Conservation (phyloP, 495 filamentous ascomycete species). For the Monascus purpureus region DNA sequence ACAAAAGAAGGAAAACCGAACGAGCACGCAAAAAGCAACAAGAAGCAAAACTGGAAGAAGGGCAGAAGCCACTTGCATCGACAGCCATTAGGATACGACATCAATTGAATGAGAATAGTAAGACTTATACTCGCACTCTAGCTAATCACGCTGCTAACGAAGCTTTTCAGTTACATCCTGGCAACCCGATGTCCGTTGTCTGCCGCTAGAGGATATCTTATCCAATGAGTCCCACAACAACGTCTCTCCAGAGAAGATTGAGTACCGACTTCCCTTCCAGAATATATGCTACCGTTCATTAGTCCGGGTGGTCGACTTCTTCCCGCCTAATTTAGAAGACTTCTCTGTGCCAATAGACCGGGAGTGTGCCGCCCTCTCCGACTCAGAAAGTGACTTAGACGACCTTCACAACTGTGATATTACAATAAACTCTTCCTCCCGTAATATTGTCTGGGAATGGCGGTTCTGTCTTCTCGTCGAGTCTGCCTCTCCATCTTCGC, state of each 20-base stretch:
- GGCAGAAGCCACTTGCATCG: conserved; percentile 10
- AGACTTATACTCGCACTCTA: conserved; percentile 3
- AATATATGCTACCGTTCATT: conserved; percentile 54
- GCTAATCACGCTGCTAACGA: conserved; percentile 3
- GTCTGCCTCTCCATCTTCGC: conserved; percentile 28
- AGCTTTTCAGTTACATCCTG: conserved; percentile 21
- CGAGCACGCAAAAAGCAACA: conserved; percentile 18
- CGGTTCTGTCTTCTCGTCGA: conserved; percentile 62
- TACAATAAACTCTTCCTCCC: conserved; percentile 1
- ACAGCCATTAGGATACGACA: conserved; percentile 21
- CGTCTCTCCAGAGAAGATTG: conserved; percentile 25
- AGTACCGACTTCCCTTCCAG: conserved; percentile 49
- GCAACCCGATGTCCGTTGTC: conserved; percentile 12
- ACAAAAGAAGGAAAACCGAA: conserved; percentile 17
- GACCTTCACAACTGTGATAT: conserved; percentile 18
- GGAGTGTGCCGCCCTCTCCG: conserved; percentile 35
- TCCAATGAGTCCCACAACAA: conserved; percentile 25
- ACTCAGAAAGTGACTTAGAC: conserved; percentile 17
- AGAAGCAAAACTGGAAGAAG: conserved; percentile 19
- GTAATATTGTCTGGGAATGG: conserved; percentile 50
- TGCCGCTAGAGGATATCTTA: conserved; percentile 29
- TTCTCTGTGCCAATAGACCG: conserved; percentile 43
- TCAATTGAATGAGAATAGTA: conserved; percentile 23
- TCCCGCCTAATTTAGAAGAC: conserved; percentile 54
- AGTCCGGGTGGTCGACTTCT: conserved; percentile 72